Percentiles rank a stretch among this genome's conserved stretches.
Conservation (phyloP, 2,329 filamentous ascomycete species). For the Pseudogymnoascus sp. region DNA sequence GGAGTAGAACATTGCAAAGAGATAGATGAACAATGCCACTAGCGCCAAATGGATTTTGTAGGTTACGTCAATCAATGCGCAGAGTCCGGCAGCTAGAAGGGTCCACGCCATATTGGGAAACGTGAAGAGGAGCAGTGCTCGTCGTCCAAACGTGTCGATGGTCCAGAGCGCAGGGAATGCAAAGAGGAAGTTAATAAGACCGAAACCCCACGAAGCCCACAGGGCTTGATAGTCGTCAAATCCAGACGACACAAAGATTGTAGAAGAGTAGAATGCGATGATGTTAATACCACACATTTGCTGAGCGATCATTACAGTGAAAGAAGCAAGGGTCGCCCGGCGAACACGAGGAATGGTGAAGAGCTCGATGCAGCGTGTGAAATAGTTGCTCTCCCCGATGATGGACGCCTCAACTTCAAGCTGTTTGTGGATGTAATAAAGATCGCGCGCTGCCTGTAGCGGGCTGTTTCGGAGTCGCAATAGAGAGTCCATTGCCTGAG, state of each 20-base stretch:
- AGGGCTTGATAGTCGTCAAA: constrained; percentile 44
- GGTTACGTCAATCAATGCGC: constrained; percentile 37
- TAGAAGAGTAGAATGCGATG: constrained; percentile 50
- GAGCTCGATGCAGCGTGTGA: constrained; percentile 52
- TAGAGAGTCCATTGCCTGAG: constrained; percentile 48
- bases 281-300: constrained; percentile 42
- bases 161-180: constrained; percentile 55
- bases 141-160: constrained; percentile 58
- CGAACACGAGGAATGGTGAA: constrained; percentile 61
- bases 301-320: constrained; percentile 58
- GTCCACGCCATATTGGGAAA: constrained; percentile 54
- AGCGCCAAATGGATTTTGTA: constrained; percentile 18
- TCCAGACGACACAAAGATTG: constrained; percentile 49
- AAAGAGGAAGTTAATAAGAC: constrained; percentile 56
- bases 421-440: constrained; percentile 51
- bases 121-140: constrained; percentile 53
- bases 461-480: constrained; percentile 47
- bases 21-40: constrained; percentile 40
- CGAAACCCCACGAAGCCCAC: constrained; percentile 52
- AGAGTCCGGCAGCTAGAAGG: constrained; percentile 41
- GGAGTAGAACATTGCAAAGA: constrained; percentile 43
- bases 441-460: constrained; percentile 52
- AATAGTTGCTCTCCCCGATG: constrained; percentile 43
- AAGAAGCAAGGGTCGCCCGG: constrained; percentile 65
- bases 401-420: constrained; percentile 38